phyloP scores from a whole-genome alignment of 2,329 filamentous ascomycete genomes.

The Chaetoscypha palmicola region DNA sequence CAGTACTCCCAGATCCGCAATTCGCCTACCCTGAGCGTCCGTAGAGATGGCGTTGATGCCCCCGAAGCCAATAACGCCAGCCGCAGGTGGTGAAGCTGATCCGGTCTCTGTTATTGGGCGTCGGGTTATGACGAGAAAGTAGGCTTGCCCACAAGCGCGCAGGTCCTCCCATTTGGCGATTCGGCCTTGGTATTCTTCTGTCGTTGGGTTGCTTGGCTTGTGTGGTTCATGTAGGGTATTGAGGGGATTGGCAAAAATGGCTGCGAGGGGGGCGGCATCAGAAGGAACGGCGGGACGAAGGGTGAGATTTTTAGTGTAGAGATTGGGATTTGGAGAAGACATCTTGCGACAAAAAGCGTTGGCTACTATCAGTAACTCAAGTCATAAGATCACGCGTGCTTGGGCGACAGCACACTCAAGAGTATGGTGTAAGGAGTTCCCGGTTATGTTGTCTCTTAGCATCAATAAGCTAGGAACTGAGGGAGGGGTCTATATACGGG shows the following conservation, averaged over 20 bases:
- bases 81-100: slow-evolving; percentile 2
- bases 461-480: slow-evolving; percentile 2
- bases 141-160: slow-evolving; percentile 3
- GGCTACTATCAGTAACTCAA: slow-evolving; percentile 2
- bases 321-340: slow-evolving; percentile 7
- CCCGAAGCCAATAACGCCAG: slow-evolving; percentile 4
- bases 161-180: slow-evolving; percentile 7
- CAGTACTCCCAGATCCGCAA: slow-evolving; percentile 6
- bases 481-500: neutral
- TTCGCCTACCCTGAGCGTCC: slow-evolving; percentile 4
- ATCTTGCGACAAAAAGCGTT: slow-evolving; percentile 6
- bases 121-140: slow-evolving; percentile 7
- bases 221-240: slow-evolving; percentile 5
- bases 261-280: slow-evolving; percentile 3
- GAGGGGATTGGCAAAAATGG: slow-evolving; percentile 6
- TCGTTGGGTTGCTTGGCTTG: slow-evolving; percentile 5
- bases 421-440: neutral
- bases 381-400: slow-evolving; percentile 1
- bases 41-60: slow-evolving; percentile 6
- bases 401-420: slow-evolving; percentile 1
- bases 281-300: slow-evolving; percentile 6
- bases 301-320: slow-evolving; percentile 6
- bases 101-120: neutral
- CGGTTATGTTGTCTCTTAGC: neutral
- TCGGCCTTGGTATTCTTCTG: slow-evolving; percentile 5